phyloP scores from a whole-genome alignment of 257 asterid genomes.

The Solanum chmielewskii region DNA sequence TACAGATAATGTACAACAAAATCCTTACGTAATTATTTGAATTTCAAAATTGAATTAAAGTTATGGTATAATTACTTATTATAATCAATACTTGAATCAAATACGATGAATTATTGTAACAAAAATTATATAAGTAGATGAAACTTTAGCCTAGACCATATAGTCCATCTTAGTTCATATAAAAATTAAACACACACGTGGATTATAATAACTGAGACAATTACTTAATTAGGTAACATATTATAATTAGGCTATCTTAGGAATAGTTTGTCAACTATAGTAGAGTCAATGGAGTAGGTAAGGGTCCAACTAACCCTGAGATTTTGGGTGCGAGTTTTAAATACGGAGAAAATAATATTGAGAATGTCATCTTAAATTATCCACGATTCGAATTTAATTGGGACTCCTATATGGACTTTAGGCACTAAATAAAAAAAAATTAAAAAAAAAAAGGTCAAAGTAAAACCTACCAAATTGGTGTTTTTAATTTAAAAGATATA shows the following conservation, averaged over 20 bases:
- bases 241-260: not conserved
- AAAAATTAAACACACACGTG: not conserved
- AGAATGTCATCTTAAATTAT: accelerated
- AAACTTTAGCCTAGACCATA: not conserved
- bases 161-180: not conserved
- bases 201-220: not conserved
- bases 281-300: not conserved
- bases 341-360: too few relatives aligned
- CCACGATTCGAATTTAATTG: accelerated
- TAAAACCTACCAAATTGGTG: not conserved
- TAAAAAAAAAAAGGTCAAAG: not conserved
- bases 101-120: not conserved
- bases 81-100: not conserved
- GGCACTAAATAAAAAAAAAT: too few relatives aligned
- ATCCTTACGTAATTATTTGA: not conserved
- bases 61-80: not conserved
- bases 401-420: accelerated
- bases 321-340: accelerated
- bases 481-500: not conserved
- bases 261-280: not conserved
- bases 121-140: not conserved
- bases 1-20: not conserved
- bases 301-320: not conserved
- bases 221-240: not conserved
- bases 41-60: not conserved